Base-by-base conservation (phyloP, 1,139 yeast species). In the Lodderomyces margitis region DNA sequence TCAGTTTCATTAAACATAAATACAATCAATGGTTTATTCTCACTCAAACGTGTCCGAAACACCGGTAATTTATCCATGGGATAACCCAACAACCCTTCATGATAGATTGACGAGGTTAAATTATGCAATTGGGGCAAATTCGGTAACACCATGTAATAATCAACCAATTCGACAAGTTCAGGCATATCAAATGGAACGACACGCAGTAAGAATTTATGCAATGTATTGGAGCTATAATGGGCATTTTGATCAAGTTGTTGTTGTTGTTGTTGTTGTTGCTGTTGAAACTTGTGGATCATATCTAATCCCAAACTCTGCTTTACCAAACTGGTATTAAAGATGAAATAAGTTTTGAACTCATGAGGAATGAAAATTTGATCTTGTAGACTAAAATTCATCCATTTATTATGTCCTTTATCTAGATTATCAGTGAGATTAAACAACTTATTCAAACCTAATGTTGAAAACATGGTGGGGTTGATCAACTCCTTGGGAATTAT, bases 161-260 rank as follows among this genome's bases (percentile, higher is more conserved):
- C 68, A 10, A 54, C 50, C 30, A 70, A 53, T 15, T 57, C 52
- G 43, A 65, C 52, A 36, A 55, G 54, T 11, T 53, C 46, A 9
- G 75, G 74, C 16, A 69, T 52, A 16, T 50, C 47, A 48, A 70
- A 70, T 0, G 75, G 75, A 3, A 66, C 56, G 1, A 60, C 45
- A n/a, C 46, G 46, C n/a, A 48, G 55, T 19, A 50, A 42, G 43
- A 64, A 59, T 2, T 50, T 47, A 12, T 61, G 49, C 39, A 63
- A 51, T 16, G 25, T 24, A 10, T 20, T 14, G 3, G 39, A 25
- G 14, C 25, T 25, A 5, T 10, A 20, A 27, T 11, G 20, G n/a
- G 24, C 15, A 3, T 35, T 23, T 16, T 33, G 11, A 9, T 37
- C 28, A 10, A 27, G 30, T 45, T 46, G n/a, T 25, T 39, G 17